These are phyloP conservation scores for Physcomitrellopsis africana DNA, from an alignment of 225 moss, liverwort and hornwort species.

Conservation along the genomic window DNA sequence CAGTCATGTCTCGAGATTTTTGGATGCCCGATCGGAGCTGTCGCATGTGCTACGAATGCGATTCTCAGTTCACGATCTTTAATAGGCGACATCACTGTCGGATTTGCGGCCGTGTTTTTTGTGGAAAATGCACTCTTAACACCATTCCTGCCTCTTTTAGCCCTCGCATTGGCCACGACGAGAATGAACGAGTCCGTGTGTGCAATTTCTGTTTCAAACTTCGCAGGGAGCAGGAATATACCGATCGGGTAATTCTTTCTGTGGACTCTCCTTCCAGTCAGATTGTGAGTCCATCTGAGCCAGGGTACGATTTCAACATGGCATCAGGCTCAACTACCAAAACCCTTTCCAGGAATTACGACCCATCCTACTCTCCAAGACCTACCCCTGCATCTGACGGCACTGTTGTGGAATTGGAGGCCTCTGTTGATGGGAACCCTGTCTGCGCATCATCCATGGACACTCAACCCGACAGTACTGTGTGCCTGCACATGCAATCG, in stretches of 20 bases:
- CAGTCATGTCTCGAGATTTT: slow-evolving; percentile 83
- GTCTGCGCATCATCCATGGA: slow-evolving; percentile 35
- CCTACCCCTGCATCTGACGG: slow-evolving; percentile 34
- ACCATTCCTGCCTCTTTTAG: slow-evolving; percentile 70
- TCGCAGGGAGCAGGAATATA: slow-evolving; percentile 59
- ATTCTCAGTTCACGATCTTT: slow-evolving; percentile 84
- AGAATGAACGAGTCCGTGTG: slow-evolving; percentile 91
- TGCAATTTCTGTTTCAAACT: slow-evolving; percentile 90
- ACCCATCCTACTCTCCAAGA: slow-evolving; percentile 33
- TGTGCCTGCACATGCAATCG: slow-evolving; percentile 50
- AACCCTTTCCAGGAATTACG: slow-evolving; percentile 33
- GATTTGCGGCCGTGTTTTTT: slow-evolving; percentile 87
- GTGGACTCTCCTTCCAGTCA: slow-evolving; percentile 51
- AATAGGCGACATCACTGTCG: slow-evolving; percentile 98
- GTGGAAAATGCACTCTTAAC: slow-evolving; percentile 88
- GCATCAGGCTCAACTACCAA: slow-evolving; percentile 35
- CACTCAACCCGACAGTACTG: slow-evolving; percentile 42
- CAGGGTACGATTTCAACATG: slow-evolving; percentile 58
- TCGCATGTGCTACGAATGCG: slow-evolving; percentile 90
- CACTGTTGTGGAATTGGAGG: slow-evolving; percentile 38
- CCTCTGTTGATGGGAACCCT: slow-evolving; percentile 35
- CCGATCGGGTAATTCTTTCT: slow-evolving; percentile 34
- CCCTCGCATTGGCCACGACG: slow-evolving; percentile 66
- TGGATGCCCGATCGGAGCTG: slow-evolving; percentile 99
- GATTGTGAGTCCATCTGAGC: slow-evolving; percentile 59